These are phyloP conservation scores for Candida chilensis DNA, from an alignment of 805 yeast species.

Conservation along the genomic window DNA sequence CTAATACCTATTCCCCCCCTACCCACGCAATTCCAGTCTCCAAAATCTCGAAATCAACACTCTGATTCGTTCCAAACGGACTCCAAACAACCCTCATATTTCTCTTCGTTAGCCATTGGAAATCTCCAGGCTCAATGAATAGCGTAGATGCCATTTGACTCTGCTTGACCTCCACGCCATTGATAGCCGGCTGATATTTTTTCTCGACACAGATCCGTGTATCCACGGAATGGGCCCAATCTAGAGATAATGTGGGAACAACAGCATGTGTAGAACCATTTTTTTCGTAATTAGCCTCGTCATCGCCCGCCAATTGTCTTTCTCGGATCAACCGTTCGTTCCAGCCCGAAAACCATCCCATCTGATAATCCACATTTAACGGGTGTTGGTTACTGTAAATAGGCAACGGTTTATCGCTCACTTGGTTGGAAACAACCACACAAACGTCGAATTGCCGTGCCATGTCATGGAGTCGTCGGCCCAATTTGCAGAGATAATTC, in stretches of 20 bases:
- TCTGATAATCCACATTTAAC: slow-evolving; percentile 49
- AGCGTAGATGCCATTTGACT: too few species aligned
- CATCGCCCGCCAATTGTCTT: slow-evolving; percentile 9
- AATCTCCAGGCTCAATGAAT: too few species aligned
- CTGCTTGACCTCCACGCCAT: too few species aligned
- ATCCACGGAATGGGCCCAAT: not conserved
- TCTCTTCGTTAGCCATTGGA: slow-evolving; percentile 16
- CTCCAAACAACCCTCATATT: slow-evolving; percentile 14
- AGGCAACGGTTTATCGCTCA: slow-evolving; percentile 47
- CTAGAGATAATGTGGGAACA: too few species aligned
- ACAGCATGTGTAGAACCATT: slow-evolving; percentile 6
- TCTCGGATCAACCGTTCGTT: slow-evolving; percentile 27
- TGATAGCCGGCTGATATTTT: too few species aligned
- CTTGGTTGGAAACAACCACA: slow-evolving; percentile 71
- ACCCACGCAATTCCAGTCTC: slow-evolving; percentile 22
- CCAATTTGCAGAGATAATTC: slow-evolving; percentile 29
- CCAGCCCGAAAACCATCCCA: slow-evolving; percentile 77
- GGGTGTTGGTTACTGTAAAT: slow-evolving; percentile 18
- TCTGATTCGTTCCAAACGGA: slow-evolving; percentile 15
- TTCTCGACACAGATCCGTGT: not conserved
- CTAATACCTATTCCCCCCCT: slow-evolving; percentile 10
- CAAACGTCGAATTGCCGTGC: slow-evolving; percentile 45
- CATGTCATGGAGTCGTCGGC: slow-evolving; percentile 36
- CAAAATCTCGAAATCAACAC: slow-evolving; percentile 7
- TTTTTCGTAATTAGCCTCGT: not conserved